phyloP scores from a whole-genome alignment of 768 basidiomycete genomes.

The Russula compacta region DNA sequence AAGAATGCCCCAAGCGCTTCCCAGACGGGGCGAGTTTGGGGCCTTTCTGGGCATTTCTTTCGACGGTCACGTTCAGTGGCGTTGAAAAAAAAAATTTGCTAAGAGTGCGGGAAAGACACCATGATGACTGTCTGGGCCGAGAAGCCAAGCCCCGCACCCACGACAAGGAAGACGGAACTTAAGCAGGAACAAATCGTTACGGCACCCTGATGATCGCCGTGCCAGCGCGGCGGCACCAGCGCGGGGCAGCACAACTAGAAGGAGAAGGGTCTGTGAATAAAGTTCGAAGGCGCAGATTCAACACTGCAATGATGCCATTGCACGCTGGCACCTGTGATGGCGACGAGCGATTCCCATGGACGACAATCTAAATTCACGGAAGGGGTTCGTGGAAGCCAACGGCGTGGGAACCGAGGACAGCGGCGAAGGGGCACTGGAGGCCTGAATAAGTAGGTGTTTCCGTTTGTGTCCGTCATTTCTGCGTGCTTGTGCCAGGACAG shows the following conservation, averaged over 20 bases:
- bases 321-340: background rate
- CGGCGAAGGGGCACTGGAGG: background rate
- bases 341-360: slow-evolving; percentile 4
- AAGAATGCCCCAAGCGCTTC: too few species aligned
- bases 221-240: background rate
- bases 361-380: background rate
- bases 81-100: too few species aligned
- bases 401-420: slow-evolving; percentile 9
- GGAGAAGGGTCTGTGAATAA: background rate
- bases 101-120: too few species aligned
- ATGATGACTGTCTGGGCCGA: background rate
- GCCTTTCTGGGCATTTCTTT: too few species aligned
- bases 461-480: background rate
- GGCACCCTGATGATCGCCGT: slow-evolving; percentile 13
- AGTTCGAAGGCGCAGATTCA: background rate
- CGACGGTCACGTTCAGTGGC: too few species aligned
- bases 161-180: slow-evolving; percentile 5
- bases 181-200: slow-evolving; percentile 1
- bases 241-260: background rate
- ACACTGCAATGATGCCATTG: slow-evolving; percentile 1
- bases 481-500: background rate
- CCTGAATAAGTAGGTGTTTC: background rate
- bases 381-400: background rate
- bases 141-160: slow-evolving; percentile 5
- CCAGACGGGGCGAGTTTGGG: too few species aligned